Percentiles rank a stretch among this genome's conserved stretches.
Conservation (phyloP, 73 alveolate genomes). For the Paraurostyla sp. region DNA sequence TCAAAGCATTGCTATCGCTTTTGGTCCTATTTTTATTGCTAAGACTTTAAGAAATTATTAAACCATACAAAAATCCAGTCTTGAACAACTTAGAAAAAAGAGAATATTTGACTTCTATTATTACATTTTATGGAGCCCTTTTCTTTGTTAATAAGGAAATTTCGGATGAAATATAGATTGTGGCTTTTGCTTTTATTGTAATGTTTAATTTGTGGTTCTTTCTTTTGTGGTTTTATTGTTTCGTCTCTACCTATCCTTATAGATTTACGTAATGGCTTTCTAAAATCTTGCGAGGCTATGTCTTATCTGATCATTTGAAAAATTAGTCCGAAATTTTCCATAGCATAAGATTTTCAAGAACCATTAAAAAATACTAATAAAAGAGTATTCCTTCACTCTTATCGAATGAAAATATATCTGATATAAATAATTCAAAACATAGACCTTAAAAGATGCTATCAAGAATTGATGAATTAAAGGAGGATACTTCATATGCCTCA, state of each 20-base stretch:
- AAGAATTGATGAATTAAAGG: no score
- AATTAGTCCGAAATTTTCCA: no score
- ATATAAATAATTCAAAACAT: no score
- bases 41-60: not conserved
- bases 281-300: no score
- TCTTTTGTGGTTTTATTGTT: not conserved
- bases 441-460: no score
- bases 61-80: slow-evolving; percentile 26
- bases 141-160: slow-evolving; percentile 23
- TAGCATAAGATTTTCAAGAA: no score
- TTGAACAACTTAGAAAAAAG: not conserved
- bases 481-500: no score
- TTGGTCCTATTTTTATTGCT: not conserved
- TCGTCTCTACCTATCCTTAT: not conserved
- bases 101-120: not conserved
- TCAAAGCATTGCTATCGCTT: not conserved
- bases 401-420: no score
- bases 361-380: no score
- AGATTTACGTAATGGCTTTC: not conserved
- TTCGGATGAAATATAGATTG: not conserved
- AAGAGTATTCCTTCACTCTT: no score
- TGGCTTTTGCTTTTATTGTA: not conserved
- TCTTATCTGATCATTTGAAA: no score
- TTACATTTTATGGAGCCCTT: slow-evolving; percentile 33
- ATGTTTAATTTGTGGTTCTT: slow-evolving; percentile 22